Base-by-base conservation (phyloP, 495 filamentous ascomycete species). In the Trichoderma virens region DNA sequence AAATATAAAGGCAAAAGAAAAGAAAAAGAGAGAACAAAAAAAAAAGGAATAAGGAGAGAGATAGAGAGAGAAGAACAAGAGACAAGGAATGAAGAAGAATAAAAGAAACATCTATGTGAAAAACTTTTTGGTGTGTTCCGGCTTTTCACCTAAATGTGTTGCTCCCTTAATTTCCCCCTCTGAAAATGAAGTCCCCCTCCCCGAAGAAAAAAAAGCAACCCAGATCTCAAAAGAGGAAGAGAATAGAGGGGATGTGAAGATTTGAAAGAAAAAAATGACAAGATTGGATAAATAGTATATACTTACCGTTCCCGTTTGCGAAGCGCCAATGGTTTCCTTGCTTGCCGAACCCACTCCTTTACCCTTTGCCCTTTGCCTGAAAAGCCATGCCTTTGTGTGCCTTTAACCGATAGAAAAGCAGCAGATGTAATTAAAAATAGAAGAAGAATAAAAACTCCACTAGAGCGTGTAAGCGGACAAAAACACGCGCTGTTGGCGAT, bases 301-400 rank as follows among this genome's bases (percentile, higher is more conserved):
- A 51, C 51, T 30, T 56, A 56, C 51, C 51, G 23, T 56, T 56
- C 51, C 51, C 6, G n/a, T 47, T 47, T 45, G 43, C 18, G n/a
- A 47, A 20, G 16, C 18, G 16, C 43, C 18, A 1, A 1, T 8
- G n/a, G 16, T 16, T 45, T 18, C 18, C 41, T 47, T 47, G 3
- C 2, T 23, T 47, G 11, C 43, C 6, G 18, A 35, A 59, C 8
- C 13, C 14, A 1, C 27, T 23, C 7, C 27, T 59, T 59, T 23
- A 27, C 54, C 23, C n/a, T 59, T 25, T 59, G 18, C 45, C 45
- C 54, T 13, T 2, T 27, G 11, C 59, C 59, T 61, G 34, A 25
- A 8, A 30, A 45, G 41, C 51, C 51, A 56, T 56, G 16, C 25
- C 23, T 47, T 41, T 41, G 20, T 51, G 45, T n/a, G n/a, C 45